Evolutionary conservation across 1,284 basidiomycete genomes (phyloP).

Genomic region (Baeospora myosura): DNA sequence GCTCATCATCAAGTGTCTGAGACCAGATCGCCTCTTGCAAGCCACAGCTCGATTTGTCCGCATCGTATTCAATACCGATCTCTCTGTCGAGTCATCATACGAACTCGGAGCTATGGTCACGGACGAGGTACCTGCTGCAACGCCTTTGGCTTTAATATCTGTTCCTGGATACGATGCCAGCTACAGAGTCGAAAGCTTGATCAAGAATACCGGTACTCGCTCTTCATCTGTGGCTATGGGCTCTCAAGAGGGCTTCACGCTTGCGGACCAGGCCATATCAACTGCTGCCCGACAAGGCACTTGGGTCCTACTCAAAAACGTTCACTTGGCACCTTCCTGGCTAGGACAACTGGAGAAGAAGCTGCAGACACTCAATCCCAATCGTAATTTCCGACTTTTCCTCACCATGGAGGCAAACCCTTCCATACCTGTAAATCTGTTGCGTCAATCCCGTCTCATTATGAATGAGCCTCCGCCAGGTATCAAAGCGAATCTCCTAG

Average conservation of each 20-base stretch:
- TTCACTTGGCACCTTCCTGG: conserved; percentile 91
- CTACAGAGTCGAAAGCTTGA: conserved; percentile 87
- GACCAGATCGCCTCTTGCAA: conserved; percentile 84
- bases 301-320: conserved; percentile 95
- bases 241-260: conserved; percentile 92
- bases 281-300: conserved; percentile 84
- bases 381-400: conserved; percentile 90
- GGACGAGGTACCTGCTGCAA: conserved; percentile 72
- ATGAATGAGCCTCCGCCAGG: conserved; percentile 98
- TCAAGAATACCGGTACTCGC: conserved; percentile 66
- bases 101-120: conserved; percentile 73
- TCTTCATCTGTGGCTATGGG: conserved; percentile 94
- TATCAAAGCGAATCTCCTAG: conserved; percentile 88
- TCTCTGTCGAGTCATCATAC: conserved; percentile 64
- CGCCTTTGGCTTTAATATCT: conserved; percentile 85
- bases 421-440: conserved; percentile 89
- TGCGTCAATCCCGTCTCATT: conserved; percentile 88
- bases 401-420: conserved; percentile 94
- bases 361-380: conserved; percentile 84
- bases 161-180: conserved; percentile 96
- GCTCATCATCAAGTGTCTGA: conserved; percentile 81
- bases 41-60: conserved; percentile 72
- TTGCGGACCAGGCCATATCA: conserved; percentile 92
- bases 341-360: conserved; percentile 93
- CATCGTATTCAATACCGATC: conserved; percentile 71